Conservation (phyloP, 345 rosid species). For the Rubroshorea leprosula region DNA sequence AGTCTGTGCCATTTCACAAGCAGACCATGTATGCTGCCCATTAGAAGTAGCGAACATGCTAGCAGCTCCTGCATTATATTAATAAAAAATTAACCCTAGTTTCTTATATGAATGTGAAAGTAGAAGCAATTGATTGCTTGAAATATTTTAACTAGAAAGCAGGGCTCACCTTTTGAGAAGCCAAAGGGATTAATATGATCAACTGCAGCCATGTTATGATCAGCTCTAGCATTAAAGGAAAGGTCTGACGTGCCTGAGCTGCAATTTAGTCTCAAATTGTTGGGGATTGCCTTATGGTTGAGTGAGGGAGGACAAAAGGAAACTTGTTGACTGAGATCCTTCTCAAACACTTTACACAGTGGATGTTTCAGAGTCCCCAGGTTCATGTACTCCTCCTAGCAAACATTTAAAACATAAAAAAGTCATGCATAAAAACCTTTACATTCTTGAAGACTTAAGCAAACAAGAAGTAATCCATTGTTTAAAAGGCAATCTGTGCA, state of each 20-base stretch:
- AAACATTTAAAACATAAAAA: conserved; percentile 1
- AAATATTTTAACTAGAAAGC: background rate
- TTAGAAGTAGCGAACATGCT: background rate
- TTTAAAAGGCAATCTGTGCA: background rate
- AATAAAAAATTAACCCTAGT: background rate
- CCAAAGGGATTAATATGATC: background rate
- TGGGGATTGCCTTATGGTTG: conserved; percentile 4
- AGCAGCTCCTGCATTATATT: conserved; percentile 1
- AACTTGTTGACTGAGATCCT: background rate
- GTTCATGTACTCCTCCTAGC: conserved; percentile 27
- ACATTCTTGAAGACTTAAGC: conserved; percentile 3
- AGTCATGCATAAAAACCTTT: background rate
- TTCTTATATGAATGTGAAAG: conserved; percentile 3
- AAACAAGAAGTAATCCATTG: conserved; percentile 2
- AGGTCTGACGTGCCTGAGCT: background rate
- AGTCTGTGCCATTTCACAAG: conserved; percentile 10
- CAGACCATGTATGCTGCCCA: background rate
- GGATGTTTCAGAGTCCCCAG: conserved; percentile 11
- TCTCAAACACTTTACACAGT: conserved; percentile 9
- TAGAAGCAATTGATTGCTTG: background rate
- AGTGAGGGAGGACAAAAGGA: background rate
- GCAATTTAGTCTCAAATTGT: background rate
- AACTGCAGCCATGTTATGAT: background rate
- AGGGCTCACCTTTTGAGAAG: conserved; percentile 7
- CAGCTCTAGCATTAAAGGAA: background rate